Evolutionary conservation across 2,329 filamentous ascomycete genomes (phyloP), one percentile per base, ranked within the genome.

Genomic region (Xylaria sp.): DNA sequence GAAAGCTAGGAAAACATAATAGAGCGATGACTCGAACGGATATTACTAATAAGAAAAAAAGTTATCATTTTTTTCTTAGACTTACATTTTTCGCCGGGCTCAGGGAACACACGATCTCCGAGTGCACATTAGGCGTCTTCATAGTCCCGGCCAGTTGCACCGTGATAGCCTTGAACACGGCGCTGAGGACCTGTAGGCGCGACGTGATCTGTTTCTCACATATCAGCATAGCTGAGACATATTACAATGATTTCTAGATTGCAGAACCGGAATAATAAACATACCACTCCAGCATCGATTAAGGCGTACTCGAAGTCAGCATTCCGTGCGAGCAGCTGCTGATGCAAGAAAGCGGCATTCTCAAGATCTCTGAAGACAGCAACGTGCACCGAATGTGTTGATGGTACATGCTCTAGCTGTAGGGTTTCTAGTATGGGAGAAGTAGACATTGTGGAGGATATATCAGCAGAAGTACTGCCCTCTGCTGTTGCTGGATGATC

Each of bases 271-370:
- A 88, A 71, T 85, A 68, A 84, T 85, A 69, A 68, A 85, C 86
- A 69, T 85, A 94, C 91, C 79, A 92, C 88, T 54, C 88, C 89
- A 23, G 94, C 94, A 81, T 99, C 95, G 56, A 99, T 87, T 73
- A 99, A 92, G 40, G 94, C 94, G 84, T 98, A 98, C 80, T 98
- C 94, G 75, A 94, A 98, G 9, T 91, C 90, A 11, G 88, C 77
- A 77, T 98, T 97, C 61, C 93, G 92, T 6, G 89, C 87, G n/a
- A 98, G 85, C 5, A 99, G 88, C 81, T 97, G 94, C 74, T 90
- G 85, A 61, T 94, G 91, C 51, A 99, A 84, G 76, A 91, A 94
- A 0, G 87, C 81, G 11, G 93, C 87, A 79, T 99, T 99, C 70
- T 87, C 79, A 65, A 98, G 88, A 78, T 93, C 83, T 26, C 84